A percentile compares a stretch with the other conserved stretches of the same genome.
These are phyloP conservation scores for Pseudogymnoascus sp. DNA, from an alignment of 2,329 filamentous ascomycete species.

Conservation along the genomic window DNA sequence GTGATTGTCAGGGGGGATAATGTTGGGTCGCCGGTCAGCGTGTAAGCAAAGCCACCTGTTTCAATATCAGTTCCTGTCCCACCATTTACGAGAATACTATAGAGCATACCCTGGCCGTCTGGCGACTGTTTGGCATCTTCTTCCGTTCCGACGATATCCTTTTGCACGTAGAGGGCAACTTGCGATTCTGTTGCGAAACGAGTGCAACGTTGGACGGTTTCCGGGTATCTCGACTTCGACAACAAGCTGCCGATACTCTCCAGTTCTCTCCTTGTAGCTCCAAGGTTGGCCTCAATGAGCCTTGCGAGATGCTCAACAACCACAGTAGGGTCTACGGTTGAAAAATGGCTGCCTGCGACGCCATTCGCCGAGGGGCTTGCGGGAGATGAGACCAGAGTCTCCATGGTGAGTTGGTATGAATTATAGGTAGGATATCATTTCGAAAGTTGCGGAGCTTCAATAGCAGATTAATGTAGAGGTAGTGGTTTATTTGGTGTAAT, in stretches of 20 bases:
- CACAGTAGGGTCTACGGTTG: slow-evolving; percentile 55
- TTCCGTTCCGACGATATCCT: slow-evolving; percentile 48
- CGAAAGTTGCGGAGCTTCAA: background rate
- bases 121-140: slow-evolving; percentile 23
- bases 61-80: slow-evolving; percentile 21
- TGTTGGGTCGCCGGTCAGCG: slow-evolving; percentile 71
- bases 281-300: slow-evolving; percentile 64
- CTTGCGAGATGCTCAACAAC: slow-evolving; percentile 64
- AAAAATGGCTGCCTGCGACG: slow-evolving; percentile 32
- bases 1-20: slow-evolving; percentile 71
- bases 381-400: slow-evolving; percentile 25
- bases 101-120: slow-evolving; percentile 31
- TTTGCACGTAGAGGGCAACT: slow-evolving; percentile 82
- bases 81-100: background rate
- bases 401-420: slow-evolving; percentile 20
- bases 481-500: background rate
- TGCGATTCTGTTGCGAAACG: slow-evolving; percentile 86
- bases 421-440: slow-evolving; percentile 2
- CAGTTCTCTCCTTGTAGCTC: slow-evolving; percentile 68
- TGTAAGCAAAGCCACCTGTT: slow-evolving; percentile 47
- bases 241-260: slow-evolving; percentile 75
- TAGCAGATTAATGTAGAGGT: background rate
- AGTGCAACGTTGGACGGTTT: slow-evolving; percentile 79
- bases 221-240: slow-evolving; percentile 58
- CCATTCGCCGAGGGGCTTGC: slow-evolving; percentile 23